phyloP scores from a whole-genome alignment of 225 moss, liverwort and hornwort species.

The Neckera pumila region DNA sequence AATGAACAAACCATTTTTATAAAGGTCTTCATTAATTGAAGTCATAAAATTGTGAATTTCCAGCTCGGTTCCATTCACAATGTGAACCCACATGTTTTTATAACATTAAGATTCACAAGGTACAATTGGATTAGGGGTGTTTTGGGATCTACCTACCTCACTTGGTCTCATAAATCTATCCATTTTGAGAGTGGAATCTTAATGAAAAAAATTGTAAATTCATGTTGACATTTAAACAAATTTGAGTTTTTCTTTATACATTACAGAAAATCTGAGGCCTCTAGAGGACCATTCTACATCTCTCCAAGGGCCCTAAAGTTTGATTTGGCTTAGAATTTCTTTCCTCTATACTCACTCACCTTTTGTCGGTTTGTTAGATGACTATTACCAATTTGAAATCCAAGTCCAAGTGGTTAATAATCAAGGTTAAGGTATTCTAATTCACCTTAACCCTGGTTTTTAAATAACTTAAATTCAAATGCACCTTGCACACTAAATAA shows the following conservation, averaged over 20 bases:
- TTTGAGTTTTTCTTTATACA: neutral
- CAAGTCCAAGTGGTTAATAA: too few species aligned
- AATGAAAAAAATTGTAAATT: neutral
- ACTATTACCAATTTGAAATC: too few species aligned
- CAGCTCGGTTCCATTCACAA: neutral
- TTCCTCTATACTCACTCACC: too few species aligned
- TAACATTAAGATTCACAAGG: neutral
- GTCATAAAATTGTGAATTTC: neutral
- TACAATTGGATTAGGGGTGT: rapidly evolving
- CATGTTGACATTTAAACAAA: neutral
- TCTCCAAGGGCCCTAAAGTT: too few species aligned
- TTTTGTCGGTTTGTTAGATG: too few species aligned
- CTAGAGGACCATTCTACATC: too few species aligned
- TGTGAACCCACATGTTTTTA: rapidly evolving
- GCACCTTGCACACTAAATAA: too few species aligned
- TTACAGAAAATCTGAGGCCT: too few species aligned
- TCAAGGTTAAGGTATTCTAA: too few species aligned
- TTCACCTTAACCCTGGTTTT: too few species aligned
- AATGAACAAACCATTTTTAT: neutral
- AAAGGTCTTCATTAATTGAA: neutral
- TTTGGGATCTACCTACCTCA: neutral
- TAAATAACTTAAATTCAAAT: too few species aligned
- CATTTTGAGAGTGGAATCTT: neutral
- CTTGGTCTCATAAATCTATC: neutral
- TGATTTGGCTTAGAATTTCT: too few species aligned